A percentile compares a stretch with the other conserved stretches of the same genome.
phyloP scores from a whole-genome alignment of 805 yeast genomes.

The Starmerella apis region DNA sequence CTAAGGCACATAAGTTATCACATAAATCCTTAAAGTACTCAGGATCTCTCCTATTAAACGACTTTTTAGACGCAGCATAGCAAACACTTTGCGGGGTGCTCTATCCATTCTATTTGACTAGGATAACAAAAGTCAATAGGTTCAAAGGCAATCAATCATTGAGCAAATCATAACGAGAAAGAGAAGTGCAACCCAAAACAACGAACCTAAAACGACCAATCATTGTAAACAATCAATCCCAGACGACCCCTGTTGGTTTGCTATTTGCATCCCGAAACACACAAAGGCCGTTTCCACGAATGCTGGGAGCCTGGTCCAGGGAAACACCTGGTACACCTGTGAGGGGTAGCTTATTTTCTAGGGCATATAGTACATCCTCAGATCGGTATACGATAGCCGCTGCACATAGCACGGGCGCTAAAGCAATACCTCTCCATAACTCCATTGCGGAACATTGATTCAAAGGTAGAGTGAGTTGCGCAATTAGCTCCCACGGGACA shows the following conservation, averaged over 20 bases:
- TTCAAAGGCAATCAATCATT: no score
- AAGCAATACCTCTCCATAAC: slow-evolving; percentile 23
- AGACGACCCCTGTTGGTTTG: slow-evolving; percentile 13
- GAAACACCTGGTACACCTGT: slow-evolving; percentile 7
- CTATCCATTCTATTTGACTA: no score
- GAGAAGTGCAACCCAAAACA: no score
- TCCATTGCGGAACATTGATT: slow-evolving; percentile 17
- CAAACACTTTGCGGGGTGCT: no score
- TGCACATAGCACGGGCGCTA: slow-evolving; percentile 13
- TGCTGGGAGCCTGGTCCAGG: slow-evolving; percentile 7
- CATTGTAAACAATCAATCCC: slow-evolving; percentile 17
- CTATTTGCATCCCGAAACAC: slow-evolving; percentile 14
- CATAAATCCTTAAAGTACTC: no score
- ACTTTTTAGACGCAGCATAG: no score
- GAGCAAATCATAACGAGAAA: no score
- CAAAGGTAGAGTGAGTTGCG: slow-evolving; percentile 16
- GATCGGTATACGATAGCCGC: slow-evolving; percentile 9
- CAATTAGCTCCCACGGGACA: slow-evolving; percentile 17
- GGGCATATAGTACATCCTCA: slow-evolving; percentile 37
- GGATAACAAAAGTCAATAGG: no score
- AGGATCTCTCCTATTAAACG: no score
- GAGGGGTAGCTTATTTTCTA: slow-evolving; percentile 37
- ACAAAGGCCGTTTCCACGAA: slow-evolving; percentile 15
- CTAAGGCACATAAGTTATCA: no score
- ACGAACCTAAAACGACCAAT: no score